A percentile compares a stretch with the other conserved stretches of the same genome.
Evolutionary conservation across 441 rosid genomes (phyloP).

Genomic region (Breynia disticha): DNA sequence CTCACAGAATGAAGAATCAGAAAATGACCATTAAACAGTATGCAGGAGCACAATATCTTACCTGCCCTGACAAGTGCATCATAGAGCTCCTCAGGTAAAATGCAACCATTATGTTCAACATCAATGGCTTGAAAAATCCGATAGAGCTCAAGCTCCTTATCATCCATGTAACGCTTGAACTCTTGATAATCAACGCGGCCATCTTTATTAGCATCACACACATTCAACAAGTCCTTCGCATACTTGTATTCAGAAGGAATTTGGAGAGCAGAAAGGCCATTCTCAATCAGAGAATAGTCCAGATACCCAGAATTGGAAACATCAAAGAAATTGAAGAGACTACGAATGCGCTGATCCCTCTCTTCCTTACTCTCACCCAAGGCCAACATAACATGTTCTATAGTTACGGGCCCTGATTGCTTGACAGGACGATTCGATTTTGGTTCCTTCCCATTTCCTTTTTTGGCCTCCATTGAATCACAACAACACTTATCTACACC

Average conservation of each 20-base stretch:
- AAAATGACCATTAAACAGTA: background rate
- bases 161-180: conserved; percentile 80
- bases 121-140: conserved; percentile 87
- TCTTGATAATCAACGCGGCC: conserved; percentile 73
- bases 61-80: conserved; percentile 94
- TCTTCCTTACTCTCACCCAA: conserved; percentile 60
- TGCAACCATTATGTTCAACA: conserved; percentile 92
- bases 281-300: conserved; percentile 57
- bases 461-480: conserved; percentile 20
- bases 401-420: conserved; percentile 45
- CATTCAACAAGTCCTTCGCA: conserved; percentile 49
- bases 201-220: conserved; percentile 49
- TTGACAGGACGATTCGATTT: conserved; percentile 26
- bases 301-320: conserved; percentile 38
- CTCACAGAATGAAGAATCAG: background rate
- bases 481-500: background rate
- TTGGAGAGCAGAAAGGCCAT: conserved; percentile 47
- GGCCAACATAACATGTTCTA: conserved; percentile 71
- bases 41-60: conserved; percentile 12
- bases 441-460: conserved; percentile 14
- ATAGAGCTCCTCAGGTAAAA: conserved; percentile 92
- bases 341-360: conserved; percentile 48
- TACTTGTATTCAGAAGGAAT: conserved; percentile 58
- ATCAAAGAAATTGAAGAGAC: conserved; percentile 59
- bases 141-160: conserved; percentile 89